phyloP scores from a whole-genome alignment of 1,284 basidiomycete species.

The Trichosporon ovoides region DNA sequence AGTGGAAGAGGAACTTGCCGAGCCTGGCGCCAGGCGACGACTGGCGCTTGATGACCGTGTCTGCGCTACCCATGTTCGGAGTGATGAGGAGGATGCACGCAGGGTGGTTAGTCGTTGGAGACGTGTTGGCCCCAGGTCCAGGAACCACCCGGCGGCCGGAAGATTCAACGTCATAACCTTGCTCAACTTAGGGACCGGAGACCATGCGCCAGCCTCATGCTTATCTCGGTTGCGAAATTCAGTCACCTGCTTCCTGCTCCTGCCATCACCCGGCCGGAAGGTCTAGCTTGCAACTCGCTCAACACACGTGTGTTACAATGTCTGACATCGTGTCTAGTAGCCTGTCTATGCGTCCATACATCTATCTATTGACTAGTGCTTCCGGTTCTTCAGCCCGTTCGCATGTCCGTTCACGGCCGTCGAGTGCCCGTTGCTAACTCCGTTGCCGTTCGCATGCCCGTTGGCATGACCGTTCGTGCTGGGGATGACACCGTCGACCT shows the following conservation, averaged over 20 bases:
- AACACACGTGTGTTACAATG: slow-evolving; percentile 1
- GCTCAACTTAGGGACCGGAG: background rate
- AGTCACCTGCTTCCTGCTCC: background rate
- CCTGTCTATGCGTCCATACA: background rate
- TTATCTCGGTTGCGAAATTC: background rate
- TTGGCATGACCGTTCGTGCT: slow-evolving; percentile 8
- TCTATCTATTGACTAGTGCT: slow-evolving; percentile 1
- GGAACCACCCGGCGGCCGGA: background rate
- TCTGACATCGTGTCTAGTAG: background rate
- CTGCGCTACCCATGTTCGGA: background rate
- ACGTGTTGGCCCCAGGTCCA: background rate
- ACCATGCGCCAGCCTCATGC: background rate
- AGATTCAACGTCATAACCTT: background rate
- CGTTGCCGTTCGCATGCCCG: slow-evolving; percentile 13
- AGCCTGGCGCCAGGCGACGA: background rate
- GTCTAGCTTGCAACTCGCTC: too few relatives aligned
- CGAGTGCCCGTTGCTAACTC: slow-evolving; percentile 6
- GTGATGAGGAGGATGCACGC: background rate
- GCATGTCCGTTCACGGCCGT: slow-evolving; percentile 8
- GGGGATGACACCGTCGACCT: slow-evolving; percentile 5
- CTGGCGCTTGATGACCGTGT: background rate
- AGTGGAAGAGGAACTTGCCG: slow-evolving; percentile 33
- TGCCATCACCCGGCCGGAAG: background rate
- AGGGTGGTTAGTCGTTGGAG: background rate
- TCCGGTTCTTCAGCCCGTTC: background rate